Percentiles rank a stretch among this genome's conserved stretches.
phyloP scores from a whole-genome alignment of 2,329 filamentous ascomycete genomes.

The Clonostachys chloroleuca region DNA sequence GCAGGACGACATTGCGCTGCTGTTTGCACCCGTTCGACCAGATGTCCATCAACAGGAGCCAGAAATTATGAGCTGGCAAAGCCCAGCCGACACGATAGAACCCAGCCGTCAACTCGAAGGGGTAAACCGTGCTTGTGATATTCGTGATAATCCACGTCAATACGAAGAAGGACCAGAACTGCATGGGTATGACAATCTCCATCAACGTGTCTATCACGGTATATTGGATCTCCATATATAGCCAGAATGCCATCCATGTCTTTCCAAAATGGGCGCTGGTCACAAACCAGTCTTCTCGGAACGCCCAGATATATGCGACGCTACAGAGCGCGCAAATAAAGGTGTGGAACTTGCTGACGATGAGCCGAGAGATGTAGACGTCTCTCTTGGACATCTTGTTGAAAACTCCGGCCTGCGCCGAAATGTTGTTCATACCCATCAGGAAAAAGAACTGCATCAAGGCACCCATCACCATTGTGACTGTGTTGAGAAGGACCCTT shows the following conservation, averaged over 20 bases:
- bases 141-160: constrained; percentile 36
- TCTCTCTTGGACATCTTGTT: constrained; percentile 9
- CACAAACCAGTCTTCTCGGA: constrained; percentile 32
- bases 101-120: constrained; percentile 27
- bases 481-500: constrained; percentile 27
- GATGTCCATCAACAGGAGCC: constrained; percentile 29
- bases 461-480: constrained; percentile 27
- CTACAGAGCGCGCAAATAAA: constrained; percentile 28
- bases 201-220: constrained; percentile 28
- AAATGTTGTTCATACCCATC: too few species aligned
- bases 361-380: constrained; percentile 15
- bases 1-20: constrained; percentile 27
- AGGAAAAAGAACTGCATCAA: constrained; percentile 20
- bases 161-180: constrained; percentile 33
- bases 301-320: constrained; percentile 37
- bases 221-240: constrained; percentile 35
- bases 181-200: constrained; percentile 18
- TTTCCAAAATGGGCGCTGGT: constrained; percentile 15
- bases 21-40: constrained; percentile 34
- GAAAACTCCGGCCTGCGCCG: too few species aligned
- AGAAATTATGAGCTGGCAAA: constrained; percentile 25
- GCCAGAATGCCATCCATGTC: constrained; percentile 25
- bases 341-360: constrained; percentile 20
- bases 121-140: constrained; percentile 25
- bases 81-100: constrained; percentile 33